Conservation (phyloP, 495 filamentous ascomycete genomes). For the Neurospora sp. region DNA sequence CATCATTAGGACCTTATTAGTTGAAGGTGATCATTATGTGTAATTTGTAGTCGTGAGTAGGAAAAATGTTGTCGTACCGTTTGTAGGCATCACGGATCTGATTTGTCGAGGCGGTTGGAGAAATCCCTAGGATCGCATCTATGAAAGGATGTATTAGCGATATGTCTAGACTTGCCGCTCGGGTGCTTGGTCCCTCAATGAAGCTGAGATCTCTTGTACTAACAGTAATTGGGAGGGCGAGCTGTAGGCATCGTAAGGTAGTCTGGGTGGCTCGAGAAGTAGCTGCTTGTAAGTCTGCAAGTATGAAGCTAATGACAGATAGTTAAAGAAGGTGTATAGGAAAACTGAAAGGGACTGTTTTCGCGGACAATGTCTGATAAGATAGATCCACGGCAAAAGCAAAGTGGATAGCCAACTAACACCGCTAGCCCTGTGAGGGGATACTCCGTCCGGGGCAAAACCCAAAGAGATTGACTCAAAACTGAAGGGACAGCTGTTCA, state of each 20-base stretch:
- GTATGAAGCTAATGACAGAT: neutral
- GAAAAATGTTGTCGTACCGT: conserved; percentile 39
- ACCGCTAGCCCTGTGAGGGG: neutral
- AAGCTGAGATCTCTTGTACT: conserved; percentile 10
- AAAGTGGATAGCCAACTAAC: neutral
- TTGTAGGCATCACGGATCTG: conserved; percentile 96
- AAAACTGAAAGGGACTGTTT: neutral
- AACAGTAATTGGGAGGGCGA: conserved; percentile 45
- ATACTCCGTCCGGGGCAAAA: neutral
- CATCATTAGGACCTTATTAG: neutral
- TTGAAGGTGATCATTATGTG: neutral
- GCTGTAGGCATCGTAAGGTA: conserved; percentile 26
- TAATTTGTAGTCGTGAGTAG: neutral
- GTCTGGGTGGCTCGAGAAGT: neutral
- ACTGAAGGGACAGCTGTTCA: neutral
- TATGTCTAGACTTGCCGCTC: conserved; percentile 5
- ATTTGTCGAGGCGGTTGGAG: conserved; percentile 61
- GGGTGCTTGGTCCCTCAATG: neutral
- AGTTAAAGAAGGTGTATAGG: neutral
- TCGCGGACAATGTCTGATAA: neutral
- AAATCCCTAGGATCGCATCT: conserved; percentile 65
- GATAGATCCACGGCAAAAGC: neutral
- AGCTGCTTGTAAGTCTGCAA: neutral
- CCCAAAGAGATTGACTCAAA: neutral
- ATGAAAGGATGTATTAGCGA: conserved; percentile 8